Evolutionary conservation across 495 filamentous ascomycete species (phyloP).

Genomic region (Penicillium alfredii): DNA sequence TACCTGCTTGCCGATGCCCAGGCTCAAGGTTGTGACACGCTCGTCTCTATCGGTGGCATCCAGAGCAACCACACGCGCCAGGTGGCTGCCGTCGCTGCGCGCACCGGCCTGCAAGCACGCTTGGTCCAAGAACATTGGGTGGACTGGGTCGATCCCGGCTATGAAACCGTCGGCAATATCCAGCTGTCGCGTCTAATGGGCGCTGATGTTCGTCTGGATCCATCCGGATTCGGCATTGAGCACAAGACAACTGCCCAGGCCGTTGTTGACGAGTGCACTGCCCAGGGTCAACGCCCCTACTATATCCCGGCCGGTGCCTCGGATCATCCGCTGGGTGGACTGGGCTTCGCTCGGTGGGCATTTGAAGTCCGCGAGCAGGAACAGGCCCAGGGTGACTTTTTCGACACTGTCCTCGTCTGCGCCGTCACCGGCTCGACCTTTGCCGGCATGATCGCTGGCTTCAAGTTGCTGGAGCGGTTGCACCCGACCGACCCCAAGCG

Average conservation of each 20-base stretch:
- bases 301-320: constrained; percentile 61
- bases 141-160: constrained; percentile 44
- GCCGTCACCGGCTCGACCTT: constrained; percentile 58
- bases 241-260: constrained; percentile 48
- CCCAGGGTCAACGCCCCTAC: constrained; percentile 49
- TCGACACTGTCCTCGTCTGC: constrained; percentile 56
- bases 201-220: constrained; percentile 48
- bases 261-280: constrained; percentile 41
- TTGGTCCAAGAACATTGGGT: constrained; percentile 63
- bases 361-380: constrained; percentile 57
- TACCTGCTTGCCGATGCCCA: constrained; percentile 54
- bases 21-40: constrained; percentile 45
- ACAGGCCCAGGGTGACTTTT: constrained; percentile 48
- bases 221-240: constrained; percentile 51
- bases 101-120: constrained; percentile 45
- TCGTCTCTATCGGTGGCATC: constrained; percentile 58
- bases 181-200: constrained; percentile 58
- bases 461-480: constrained; percentile 48
- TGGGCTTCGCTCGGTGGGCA: constrained; percentile 61
- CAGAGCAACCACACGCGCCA: constrained; percentile 63
- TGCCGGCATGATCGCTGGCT: constrained; percentile 59
- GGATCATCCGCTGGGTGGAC: constrained; percentile 57
- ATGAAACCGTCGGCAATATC: constrained; percentile 55
- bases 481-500: constrained; percentile 33
- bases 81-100: constrained; percentile 52